A percentile compares a stretch with the other conserved stretches of the same genome.
Evolutionary conservation across 2,329 filamentous ascomycete species (phyloP).

Genomic region (Trichoderma sp.): DNA sequence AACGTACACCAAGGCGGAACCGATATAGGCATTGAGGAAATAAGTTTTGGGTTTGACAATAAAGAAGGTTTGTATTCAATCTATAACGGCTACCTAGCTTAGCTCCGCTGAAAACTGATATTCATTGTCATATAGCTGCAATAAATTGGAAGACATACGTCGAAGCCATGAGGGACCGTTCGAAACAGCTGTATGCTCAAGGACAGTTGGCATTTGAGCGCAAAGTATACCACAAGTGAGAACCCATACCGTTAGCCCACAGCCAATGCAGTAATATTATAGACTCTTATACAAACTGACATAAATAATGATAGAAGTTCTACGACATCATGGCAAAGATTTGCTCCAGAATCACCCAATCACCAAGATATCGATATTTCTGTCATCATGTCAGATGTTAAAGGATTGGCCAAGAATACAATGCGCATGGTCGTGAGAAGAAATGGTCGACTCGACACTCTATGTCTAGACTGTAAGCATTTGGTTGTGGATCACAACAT

Average conservation of each 20-base stretch:
- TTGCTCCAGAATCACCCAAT: background rate
- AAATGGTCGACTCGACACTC: background rate
- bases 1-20: background rate
- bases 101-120: background rate
- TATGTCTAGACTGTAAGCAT: background rate
- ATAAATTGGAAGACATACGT: background rate
- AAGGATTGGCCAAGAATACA: background rate
- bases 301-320: background rate
- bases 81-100: background rate
- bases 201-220: background rate
- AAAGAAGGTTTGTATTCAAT: background rate
- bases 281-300: background rate
- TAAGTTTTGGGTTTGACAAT: background rate
- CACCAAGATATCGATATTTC: background rate
- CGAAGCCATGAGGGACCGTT: background rate
- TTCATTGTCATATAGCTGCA: background rate
- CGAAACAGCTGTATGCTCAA: background rate
- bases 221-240: background rate
- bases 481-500: background rate
- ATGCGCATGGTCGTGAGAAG: background rate
- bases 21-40: background rate
- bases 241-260: background rate
- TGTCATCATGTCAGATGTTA: background rate
- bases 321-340: background rate
- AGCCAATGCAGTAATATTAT: background rate